Evolutionary conservation across 2,329 filamentous ascomycete genomes (phyloP).

Genomic region (Alternaria conjuncta): DNA sequence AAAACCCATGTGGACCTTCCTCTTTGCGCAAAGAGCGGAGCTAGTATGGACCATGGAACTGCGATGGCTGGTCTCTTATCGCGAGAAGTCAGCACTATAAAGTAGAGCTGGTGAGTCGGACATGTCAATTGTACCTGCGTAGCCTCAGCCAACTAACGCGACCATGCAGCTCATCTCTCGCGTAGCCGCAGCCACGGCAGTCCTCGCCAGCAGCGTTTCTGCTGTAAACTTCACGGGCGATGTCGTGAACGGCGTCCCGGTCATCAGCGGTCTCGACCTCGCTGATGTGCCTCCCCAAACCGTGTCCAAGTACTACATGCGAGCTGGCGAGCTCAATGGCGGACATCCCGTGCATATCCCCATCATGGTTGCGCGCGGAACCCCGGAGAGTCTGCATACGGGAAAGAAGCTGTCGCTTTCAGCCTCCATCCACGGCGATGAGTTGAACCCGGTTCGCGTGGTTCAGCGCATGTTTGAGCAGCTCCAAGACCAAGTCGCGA

Average conservation of each 20-base stretch:
- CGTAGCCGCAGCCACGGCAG: conserved; percentile 22
- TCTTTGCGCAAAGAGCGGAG: conserved; percentile 31
- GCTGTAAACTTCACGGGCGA: conserved; percentile 42
- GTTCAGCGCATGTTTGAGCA: conserved; percentile 47
- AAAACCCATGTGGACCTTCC: conserved; percentile 33
- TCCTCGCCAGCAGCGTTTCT: conserved; percentile 21
- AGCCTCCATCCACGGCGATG: conserved; percentile 49
- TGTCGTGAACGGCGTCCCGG: conserved; percentile 40
- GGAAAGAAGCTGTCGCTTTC: conserved; percentile 49
- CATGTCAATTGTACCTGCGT: not conserved
- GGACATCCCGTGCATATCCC: conserved; percentile 48
- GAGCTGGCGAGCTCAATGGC: conserved; percentile 48
- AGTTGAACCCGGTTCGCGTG: conserved; percentile 48
- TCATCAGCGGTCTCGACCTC: conserved; percentile 45
- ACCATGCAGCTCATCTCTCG: conserved; percentile 37
- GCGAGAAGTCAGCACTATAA: conserved; percentile 15
- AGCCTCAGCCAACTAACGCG: conserved; percentile 1
- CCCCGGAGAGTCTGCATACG: conserved; percentile 42
- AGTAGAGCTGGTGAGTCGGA: not conserved
- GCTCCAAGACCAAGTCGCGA: conserved; percentile 34
- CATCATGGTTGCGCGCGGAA: conserved; percentile 48
- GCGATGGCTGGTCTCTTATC: conserved; percentile 21
- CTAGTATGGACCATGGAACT: not conserved
- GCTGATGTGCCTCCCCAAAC: conserved; percentile 45
- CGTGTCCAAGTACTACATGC: conserved; percentile 47